Evolutionary conservation across 2,329 filamentous ascomycete genomes (phyloP).

Genomic region (Herpotrichia juniperi): DNA sequence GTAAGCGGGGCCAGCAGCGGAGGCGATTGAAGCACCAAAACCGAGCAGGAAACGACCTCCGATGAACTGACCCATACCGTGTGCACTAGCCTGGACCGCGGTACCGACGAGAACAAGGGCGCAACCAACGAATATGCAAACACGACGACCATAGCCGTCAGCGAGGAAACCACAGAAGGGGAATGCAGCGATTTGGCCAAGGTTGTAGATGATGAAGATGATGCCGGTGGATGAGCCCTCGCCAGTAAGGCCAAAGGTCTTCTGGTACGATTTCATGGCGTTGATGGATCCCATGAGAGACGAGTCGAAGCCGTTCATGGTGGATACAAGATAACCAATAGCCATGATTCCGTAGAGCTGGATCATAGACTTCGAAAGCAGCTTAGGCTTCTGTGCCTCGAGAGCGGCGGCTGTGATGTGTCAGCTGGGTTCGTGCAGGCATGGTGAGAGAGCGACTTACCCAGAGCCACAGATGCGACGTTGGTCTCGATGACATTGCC

Average conservation of each 20-base stretch:
- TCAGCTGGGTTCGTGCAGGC: constrained; percentile 12
- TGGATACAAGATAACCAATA: constrained; percentile 41
- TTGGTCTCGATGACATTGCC: constrained; percentile 31
- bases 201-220: constrained; percentile 53
- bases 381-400: constrained; percentile 38
- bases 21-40: constrained; percentile 61
- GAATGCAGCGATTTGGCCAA: constrained; percentile 59
- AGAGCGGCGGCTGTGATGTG: constrained; percentile 31
- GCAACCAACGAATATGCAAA: constrained; percentile 64
- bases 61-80: constrained; percentile 59
- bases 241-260: constrained; percentile 56
- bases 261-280: constrained; percentile 58
- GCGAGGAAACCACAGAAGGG: constrained; percentile 51
- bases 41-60: constrained; percentile 50
- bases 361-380: constrained; percentile 37
- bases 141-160: constrained; percentile 55
- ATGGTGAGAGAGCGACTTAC: constrained; percentile 16
- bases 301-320: constrained; percentile 44
- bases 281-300: constrained; percentile 58
- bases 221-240: constrained; percentile 57
- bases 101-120: constrained; percentile 59
- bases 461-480: constrained; percentile 38
- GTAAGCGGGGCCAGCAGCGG: constrained; percentile 64
- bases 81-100: constrained; percentile 57
- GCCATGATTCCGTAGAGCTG: constrained; percentile 42